These are phyloP conservation scores for Aaosphaeria pasadenensis DNA, from an alignment of 2,329 filamentous ascomycete genomes.

Conservation along the genomic window DNA sequence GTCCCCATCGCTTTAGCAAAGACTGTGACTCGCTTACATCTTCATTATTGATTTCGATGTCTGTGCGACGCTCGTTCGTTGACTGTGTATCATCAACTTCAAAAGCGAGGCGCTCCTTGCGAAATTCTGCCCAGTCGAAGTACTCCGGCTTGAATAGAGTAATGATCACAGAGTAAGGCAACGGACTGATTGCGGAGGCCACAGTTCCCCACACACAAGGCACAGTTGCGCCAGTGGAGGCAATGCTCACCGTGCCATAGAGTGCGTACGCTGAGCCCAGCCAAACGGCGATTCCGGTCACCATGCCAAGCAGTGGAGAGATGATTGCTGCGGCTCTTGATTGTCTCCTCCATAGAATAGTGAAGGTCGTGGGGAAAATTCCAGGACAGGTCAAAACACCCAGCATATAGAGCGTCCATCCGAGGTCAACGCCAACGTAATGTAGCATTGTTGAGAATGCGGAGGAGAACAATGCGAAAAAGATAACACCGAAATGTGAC, in stretches of 20 bases:
- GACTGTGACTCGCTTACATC: slow-evolving; percentile 8
- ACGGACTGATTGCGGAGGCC: slow-evolving; percentile 43
- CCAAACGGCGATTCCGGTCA: slow-evolving; percentile 53
- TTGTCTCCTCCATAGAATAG: slow-evolving; percentile 53
- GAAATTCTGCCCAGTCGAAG: slow-evolving; percentile 41
- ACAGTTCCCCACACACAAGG: slow-evolving; percentile 55
- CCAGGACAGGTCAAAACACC: slow-evolving; percentile 53
- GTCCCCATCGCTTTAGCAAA: slow-evolving; percentile 47
- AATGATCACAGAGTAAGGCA: slow-evolving; percentile 47
- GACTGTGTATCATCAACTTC: slow-evolving; percentile 14
- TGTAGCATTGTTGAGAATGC: slow-evolving; percentile 53
- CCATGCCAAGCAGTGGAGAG: slow-evolving; percentile 50
- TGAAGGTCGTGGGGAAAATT: slow-evolving; percentile 54
- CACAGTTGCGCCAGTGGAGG: slow-evolving; percentile 47
- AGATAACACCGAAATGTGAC: slow-evolving; percentile 53
- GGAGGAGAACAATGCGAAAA: slow-evolving; percentile 51
- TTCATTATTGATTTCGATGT: slow-evolving; percentile 2
- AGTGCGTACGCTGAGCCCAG: slow-evolving; percentile 47
- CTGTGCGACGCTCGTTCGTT: not conserved
- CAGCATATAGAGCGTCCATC: slow-evolving; percentile 56
- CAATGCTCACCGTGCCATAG: slow-evolving; percentile 48
- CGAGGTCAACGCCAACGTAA: slow-evolving; percentile 53
- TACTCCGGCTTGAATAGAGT: slow-evolving; percentile 45
- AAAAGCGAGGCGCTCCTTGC: slow-evolving; percentile 43
- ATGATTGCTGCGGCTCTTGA: slow-evolving; percentile 50